phyloP scores from a whole-genome alignment of 495 filamentous ascomycete genomes.

The Aspergillus hancockii region DNA sequence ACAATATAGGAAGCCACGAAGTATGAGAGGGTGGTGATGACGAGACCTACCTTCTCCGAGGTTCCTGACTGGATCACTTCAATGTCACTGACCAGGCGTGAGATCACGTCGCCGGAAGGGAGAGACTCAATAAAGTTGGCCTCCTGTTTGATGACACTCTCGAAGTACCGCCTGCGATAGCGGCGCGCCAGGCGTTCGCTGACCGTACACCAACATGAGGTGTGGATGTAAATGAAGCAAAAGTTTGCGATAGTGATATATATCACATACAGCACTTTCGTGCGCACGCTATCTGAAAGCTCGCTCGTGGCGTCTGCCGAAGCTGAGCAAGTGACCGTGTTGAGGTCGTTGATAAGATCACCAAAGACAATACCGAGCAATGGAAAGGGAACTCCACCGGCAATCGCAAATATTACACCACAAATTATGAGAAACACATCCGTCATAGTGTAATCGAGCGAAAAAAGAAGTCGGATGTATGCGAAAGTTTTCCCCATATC shows the following conservation, averaged over 20 bases:
- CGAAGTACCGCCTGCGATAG: constrained; percentile 58
- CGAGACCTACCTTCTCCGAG: constrained; percentile 65
- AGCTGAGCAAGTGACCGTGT: constrained; percentile 30
- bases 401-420: constrained; percentile 56
- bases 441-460: constrained; percentile 31
- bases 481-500: constrained; percentile 23
- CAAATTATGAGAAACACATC: constrained; percentile 31
- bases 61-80: constrained; percentile 61
- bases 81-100: constrained; percentile 58
- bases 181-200: constrained; percentile 65
- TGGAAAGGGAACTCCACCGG: constrained; percentile 65
- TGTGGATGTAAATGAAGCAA: constrained; percentile 54
- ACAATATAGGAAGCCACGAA: constrained; percentile 63
- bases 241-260: constrained; percentile 65
- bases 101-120: constrained; percentile 57
- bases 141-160: constrained; percentile 57
- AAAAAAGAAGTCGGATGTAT: constrained; percentile 32
- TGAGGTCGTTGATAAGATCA: constrained; percentile 57
- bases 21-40: constrained; percentile 57
- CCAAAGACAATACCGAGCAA: constrained; percentile 70
- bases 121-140: constrained; percentile 57
- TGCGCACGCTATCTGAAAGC: constrained; percentile 25
- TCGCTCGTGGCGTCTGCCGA: constrained; percentile 15
- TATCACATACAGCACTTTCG: constrained; percentile 61
- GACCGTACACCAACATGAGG: constrained; percentile 58